These are phyloP conservation scores for Arthromyces matolae DNA, from an alignment of 768 basidiomycete genomes.

Conservation along the genomic window DNA sequence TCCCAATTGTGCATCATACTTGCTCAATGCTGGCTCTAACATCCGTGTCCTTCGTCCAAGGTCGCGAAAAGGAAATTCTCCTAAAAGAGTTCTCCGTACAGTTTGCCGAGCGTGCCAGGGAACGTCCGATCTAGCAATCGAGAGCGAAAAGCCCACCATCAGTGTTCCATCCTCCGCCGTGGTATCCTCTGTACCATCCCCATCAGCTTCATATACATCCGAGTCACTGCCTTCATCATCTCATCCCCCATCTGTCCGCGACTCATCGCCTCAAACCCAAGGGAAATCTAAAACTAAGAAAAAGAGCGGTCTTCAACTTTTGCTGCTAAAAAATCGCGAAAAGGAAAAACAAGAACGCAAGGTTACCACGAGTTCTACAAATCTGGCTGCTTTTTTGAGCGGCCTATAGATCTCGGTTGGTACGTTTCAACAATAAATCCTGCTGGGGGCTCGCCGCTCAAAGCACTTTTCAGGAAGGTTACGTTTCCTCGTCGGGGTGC, in stretches of 20 bases:
- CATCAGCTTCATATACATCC: conserved; percentile 7
- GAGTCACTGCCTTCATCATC: conserved; percentile 8
- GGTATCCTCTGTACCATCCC: background rate
- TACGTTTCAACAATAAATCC: too few relatives aligned
- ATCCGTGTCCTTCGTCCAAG: conserved; percentile 31
- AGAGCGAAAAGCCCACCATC: conserved; percentile 4
- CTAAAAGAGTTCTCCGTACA: conserved; percentile 19
- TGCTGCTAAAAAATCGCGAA: conserved; percentile 60
- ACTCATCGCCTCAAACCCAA: conserved; percentile 10
- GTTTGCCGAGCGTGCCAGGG: conserved; percentile 31
- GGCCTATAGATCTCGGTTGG: conserved; percentile 24
- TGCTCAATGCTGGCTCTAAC: conserved; percentile 37
- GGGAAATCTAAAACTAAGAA: conserved; percentile 46
- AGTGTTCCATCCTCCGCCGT: background rate
- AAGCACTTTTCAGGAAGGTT: too few relatives aligned
- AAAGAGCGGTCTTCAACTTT: conserved; percentile 53
- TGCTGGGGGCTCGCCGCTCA: too few relatives aligned
- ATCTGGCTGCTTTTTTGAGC: conserved; percentile 54
- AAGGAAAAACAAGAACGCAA: conserved; percentile 40
- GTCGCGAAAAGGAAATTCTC: conserved; percentile 18
- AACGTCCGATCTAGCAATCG: conserved; percentile 17
- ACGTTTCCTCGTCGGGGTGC: too few relatives aligned
- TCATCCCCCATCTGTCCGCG: background rate
- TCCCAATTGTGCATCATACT: conserved; percentile 49
- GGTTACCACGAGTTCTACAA: conserved; percentile 25